phyloP scores from a whole-genome alignment of 2,329 filamentous ascomycete genomes.

The Cordyceps militaris region DNA sequence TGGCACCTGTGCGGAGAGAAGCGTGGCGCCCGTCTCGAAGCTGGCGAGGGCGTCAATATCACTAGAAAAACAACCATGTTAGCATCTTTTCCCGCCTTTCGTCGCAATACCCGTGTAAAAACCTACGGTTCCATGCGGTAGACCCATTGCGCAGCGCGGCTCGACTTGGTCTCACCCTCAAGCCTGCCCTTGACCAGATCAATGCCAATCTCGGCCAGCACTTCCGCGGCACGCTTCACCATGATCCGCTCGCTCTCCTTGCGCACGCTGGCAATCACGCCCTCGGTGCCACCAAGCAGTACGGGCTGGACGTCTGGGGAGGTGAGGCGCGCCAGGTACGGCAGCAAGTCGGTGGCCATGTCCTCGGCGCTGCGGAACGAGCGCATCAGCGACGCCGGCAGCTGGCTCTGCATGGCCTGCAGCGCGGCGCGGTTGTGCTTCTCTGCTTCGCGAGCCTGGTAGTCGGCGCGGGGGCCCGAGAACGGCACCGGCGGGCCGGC shows the following conservation, averaged over 20 bases:
- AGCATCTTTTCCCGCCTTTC: constrained; percentile 12
- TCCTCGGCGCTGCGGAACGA: constrained; percentile 73
- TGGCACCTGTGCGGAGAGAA: constrained; percentile 55
- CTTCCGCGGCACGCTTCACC: constrained; percentile 69
- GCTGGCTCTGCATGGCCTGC: constrained; percentile 62
- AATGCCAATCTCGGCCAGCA: constrained; percentile 77
- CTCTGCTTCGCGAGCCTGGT: constrained; percentile 68
- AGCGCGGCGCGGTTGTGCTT: constrained; percentile 73
- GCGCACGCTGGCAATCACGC: constrained; percentile 73
- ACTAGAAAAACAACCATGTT: constrained; percentile 25
- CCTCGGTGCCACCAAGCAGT: constrained; percentile 62
- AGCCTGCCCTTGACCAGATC: constrained; percentile 74
- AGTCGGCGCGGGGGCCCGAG: constrained; percentile 74
- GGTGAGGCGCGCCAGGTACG: constrained; percentile 76
- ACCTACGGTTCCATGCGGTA: constrained; percentile 91
- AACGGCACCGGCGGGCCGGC: constrained; percentile 60
- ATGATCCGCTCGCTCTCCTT: constrained; percentile 78
- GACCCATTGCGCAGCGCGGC: constrained; percentile 63
- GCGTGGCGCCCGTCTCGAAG: constrained; percentile 61
- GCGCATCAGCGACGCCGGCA: constrained; percentile 65
- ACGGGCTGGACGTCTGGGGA: constrained; percentile 89
- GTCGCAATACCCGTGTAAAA: neutral
- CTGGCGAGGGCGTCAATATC: constrained; percentile 70
- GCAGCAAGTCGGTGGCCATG: constrained; percentile 74
- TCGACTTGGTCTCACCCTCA: constrained; percentile 56